Base-by-base conservation (phyloP, 1,284 basidiomycete genomes). In the Vanrija sp. region DNA sequence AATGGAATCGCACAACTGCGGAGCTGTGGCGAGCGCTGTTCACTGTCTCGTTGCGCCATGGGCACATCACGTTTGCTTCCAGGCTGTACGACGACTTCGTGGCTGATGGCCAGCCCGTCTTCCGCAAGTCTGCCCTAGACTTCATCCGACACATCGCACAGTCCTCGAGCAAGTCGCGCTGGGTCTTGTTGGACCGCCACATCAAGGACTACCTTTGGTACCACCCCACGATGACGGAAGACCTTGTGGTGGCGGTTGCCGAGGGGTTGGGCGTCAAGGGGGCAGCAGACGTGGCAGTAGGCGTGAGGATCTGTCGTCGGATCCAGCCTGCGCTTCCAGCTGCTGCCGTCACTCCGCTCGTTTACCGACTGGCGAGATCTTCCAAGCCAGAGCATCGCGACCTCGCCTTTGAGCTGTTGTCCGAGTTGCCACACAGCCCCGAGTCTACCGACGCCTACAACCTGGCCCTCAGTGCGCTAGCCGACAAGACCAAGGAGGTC, bases 121-220 rank as follows among this genome's bases (percentile, higher is more conserved):
- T 52, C 2, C 48, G 49, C 10, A 10, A 31, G 0, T 62, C 66
- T 19, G 51, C 56, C 16, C 53, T 71, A 3, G 41, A 47, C 6
- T 51, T 71, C 43, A 67, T 73, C 41, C 59, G 60, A 18, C 41
- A 54, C 15, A 60, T 68, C 6, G 64, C 60, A 2, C 41, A 31
- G 19, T 59, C 51, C 9, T 35, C 51, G 4, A 56, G 36, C 41
- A 45, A 57, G 6, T 68, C 67, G 6, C 57, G 65, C 44, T 49
- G 58, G 6, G 56, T 70, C 24, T 59, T 73, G 9, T 60, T 73
- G 10, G 70, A 73, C 31, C 57, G 71, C 7, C 65, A 73, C 53
- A 53, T 73, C 55, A 66, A 65, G 25, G 71, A 72, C 54, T 68
- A 64, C 27, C 49, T 68, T 1, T 67, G 61, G 56, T 38, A 59